Conservation (phyloP, 805 yeast genomes). For the Candida maris region DNA sequence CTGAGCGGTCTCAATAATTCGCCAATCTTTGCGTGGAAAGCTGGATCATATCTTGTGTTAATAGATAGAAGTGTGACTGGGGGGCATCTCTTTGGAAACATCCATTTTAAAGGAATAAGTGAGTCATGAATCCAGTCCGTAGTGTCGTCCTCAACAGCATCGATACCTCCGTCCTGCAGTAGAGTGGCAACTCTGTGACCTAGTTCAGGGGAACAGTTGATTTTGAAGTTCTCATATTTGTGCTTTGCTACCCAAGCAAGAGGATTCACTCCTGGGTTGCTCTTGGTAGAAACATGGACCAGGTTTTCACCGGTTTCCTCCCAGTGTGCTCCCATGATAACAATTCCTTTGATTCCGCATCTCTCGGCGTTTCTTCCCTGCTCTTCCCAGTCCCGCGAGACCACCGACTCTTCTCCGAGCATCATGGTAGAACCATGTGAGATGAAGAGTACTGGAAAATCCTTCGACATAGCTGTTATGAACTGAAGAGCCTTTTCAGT, state of each 20-base stretch:
- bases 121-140: conserved; percentile 13
- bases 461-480: conserved; percentile 3
- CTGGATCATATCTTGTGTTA: conserved; percentile 8
- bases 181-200: conserved; percentile 6
- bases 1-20: conserved; percentile 6
- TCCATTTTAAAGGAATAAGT: conserved; percentile 11
- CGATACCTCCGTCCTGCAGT: conserved; percentile 6
- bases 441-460: conserved; percentile 9
- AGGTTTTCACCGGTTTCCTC: conserved; percentile 8
- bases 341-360: conserved; percentile 7
- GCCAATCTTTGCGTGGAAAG: conserved; percentile 8
- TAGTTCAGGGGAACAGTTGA: conserved; percentile 9
- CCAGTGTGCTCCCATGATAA: conserved; percentile 12
- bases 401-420: conserved; percentile 11
- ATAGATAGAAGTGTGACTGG: conserved; percentile 9
- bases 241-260: conserved; percentile 8
- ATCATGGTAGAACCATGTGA: conserved; percentile 13
- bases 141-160: conserved; percentile 9
- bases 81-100: conserved; percentile 11
- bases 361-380: conserved; percentile 10
- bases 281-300: conserved; percentile 8
- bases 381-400: conserved; percentile 10
- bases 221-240: conserved; percentile 6
- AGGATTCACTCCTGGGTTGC: conserved; percentile 9
- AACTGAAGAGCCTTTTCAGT: too few relatives aligned